Evolutionary conservation across 2,329 filamentous ascomycete genomes (phyloP).

Genomic region (Ilyonectria mors-panacis): DNA sequence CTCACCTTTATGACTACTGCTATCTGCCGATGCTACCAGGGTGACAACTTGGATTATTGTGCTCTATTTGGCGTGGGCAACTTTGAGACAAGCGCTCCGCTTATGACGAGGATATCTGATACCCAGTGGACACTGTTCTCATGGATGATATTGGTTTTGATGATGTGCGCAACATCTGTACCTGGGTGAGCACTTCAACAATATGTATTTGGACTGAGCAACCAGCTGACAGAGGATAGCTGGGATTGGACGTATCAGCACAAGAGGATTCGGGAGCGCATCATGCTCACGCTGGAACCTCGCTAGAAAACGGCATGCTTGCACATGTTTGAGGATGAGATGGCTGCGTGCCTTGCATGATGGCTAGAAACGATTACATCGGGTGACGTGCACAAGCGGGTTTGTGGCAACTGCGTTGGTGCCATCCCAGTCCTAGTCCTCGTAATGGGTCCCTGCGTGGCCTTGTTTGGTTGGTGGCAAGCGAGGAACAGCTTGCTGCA

Average conservation of each 20-base stretch:
- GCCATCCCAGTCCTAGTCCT: neutral
- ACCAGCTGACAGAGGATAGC: neutral
- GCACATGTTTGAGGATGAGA: neutral
- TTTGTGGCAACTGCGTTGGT: slow-evolving; percentile 9
- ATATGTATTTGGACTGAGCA: neutral
- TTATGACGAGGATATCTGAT: neutral
- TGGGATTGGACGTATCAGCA: slow-evolving; percentile 5
- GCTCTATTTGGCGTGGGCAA: neutral
- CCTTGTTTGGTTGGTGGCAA: slow-evolving; percentile 14
- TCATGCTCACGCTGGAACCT: neutral
- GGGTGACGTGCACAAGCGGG: neutral
- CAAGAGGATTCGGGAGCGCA: slow-evolving; percentile 1
- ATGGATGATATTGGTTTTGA: neutral
- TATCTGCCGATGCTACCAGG: slow-evolving; percentile 14
- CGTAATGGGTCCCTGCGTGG: slow-evolving; percentile 12
- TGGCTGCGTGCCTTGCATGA: slow-evolving; percentile 3
- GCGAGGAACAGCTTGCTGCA: neutral
- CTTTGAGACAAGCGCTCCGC: neutral
- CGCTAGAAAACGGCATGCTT: neutral
- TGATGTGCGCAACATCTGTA: neutral
- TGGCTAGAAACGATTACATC: neutral
- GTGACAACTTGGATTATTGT: neutral
- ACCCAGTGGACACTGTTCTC: neutral
- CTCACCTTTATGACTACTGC: slow-evolving; percentile 4
- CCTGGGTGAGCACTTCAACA: neutral